These are phyloP conservation scores for Nicotiana paniculata DNA, from an alignment of 257 asterid species.

Conservation along the genomic window DNA sequence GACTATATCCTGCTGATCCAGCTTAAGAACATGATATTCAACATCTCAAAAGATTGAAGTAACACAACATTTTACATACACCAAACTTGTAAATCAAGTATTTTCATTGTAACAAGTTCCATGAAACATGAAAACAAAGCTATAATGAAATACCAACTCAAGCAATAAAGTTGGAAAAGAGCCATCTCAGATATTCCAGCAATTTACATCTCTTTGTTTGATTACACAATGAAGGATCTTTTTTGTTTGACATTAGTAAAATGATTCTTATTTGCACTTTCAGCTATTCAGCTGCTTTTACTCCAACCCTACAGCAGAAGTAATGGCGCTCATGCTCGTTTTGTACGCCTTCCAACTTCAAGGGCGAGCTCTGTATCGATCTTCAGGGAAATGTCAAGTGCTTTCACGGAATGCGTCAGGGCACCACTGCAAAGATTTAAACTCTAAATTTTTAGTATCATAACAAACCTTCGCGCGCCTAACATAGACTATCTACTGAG, in stretches of 20 bases:
- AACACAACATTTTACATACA: too few relatives aligned
- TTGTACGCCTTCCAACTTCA: slow-evolving; percentile 85
- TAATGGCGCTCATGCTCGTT: slow-evolving; percentile 59
- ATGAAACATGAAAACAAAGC: neutral
- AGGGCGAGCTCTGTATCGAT: slow-evolving; percentile 93
- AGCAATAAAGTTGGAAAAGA: neutral
- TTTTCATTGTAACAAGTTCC: neutral
- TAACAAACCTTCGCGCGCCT: neutral
- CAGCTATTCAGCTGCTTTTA: neutral
- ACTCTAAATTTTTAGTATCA: neutral
- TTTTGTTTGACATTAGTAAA: neutral
- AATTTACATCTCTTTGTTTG: neutral
- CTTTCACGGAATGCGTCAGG: slow-evolving; percentile 91
- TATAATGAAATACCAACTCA: neutral
- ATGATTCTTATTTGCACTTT: slow-evolving; percentile 1
- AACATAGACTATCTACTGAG: neutral
- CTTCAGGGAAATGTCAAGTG: slow-evolving; percentile 89
- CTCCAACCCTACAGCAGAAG: too few relatives aligned
- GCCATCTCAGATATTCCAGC: neutral
- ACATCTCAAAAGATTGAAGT: too few relatives aligned
- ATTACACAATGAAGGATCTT: too few relatives aligned
- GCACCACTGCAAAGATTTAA: slow-evolving; percentile 64
- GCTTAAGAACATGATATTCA: too few relatives aligned
- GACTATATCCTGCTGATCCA: too few relatives aligned
- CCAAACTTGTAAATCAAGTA: too few relatives aligned